Percentiles rank a stretch among this genome's conserved stretches.
Evolutionary conservation across 805 yeast species (phyloP).

Genomic region (Sugiyamaella boreocaroliniensis): DNA sequence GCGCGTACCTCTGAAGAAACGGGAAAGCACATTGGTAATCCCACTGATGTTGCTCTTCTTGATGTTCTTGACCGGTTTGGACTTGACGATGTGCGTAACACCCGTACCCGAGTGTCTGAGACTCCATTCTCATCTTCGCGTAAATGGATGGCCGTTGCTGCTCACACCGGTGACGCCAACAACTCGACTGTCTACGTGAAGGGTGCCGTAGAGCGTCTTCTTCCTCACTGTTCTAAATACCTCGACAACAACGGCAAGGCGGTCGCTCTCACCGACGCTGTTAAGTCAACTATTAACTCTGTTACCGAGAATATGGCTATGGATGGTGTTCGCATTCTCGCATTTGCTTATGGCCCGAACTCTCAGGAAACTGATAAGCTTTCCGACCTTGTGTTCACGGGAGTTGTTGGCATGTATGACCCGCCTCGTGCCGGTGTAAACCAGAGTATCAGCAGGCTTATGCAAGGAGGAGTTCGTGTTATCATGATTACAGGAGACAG

Average conservation of each 20-base stretch:
- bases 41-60: slow-evolving; percentile 87
- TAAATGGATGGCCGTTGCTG: slow-evolving; percentile 84
- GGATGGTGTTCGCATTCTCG: slow-evolving; percentile 82
- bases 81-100: slow-evolving; percentile 57
- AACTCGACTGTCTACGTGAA: slow-evolving; percentile 59
- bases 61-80: slow-evolving; percentile 69
- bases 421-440: slow-evolving; percentile 92
- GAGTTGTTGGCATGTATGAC: slow-evolving; percentile 92
- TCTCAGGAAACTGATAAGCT: slow-evolving; percentile 30
- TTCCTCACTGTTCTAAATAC: slow-evolving; percentile 55
- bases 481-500: slow-evolving; percentile 97
- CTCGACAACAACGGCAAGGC: slow-evolving; percentile 52
- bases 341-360: slow-evolving; percentile 55
- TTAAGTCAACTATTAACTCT: slow-evolving; percentile 38
- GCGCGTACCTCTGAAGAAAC: slow-evolving; percentile 37
- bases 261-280: slow-evolving; percentile 49
- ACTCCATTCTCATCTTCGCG: slow-evolving; percentile 77
- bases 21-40: slow-evolving; percentile 80
- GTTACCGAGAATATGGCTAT: slow-evolving; percentile 63
- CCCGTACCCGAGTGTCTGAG: slow-evolving; percentile 57
- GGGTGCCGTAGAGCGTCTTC: slow-evolving; percentile 81
- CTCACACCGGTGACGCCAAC: slow-evolving; percentile 51
- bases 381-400: slow-evolving; percentile 64
- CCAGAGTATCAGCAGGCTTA: slow-evolving; percentile 61
- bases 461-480: slow-evolving; percentile 94